These are phyloP conservation scores for Boletales sp. DNA, from an alignment of 768 basidiomycete genomes.

Conservation along the genomic window DNA sequence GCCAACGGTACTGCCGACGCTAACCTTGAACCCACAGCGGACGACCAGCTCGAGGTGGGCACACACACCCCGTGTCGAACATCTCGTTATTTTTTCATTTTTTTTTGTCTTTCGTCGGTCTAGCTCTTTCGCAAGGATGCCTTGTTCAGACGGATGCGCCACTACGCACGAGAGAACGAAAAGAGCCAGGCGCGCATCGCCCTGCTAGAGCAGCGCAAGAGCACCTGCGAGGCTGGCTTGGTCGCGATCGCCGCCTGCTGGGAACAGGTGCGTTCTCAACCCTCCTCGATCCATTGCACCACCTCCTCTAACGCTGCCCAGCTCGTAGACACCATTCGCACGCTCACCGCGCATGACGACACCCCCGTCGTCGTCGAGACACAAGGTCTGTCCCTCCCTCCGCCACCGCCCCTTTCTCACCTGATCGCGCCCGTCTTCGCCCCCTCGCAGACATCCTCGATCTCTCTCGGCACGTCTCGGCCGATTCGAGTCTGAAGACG, in stretches of 20 bases:
- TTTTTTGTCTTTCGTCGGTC: conserved; percentile 8
- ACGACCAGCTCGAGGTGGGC: conserved; percentile 64
- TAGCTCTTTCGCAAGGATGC: conserved; percentile 87
- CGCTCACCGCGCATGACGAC: conserved; percentile 52
- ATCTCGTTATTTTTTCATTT: conserved; percentile 10
- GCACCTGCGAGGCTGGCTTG: conserved; percentile 65
- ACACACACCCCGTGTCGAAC: conserved; percentile 18
- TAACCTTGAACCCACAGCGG: conserved; percentile 45
- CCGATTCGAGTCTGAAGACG: conserved; percentile 31
- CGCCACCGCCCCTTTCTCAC: background rate
- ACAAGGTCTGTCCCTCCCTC: conserved; percentile 32
- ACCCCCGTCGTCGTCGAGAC: conserved; percentile 40
- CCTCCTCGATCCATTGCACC: background rate
- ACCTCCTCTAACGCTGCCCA: conserved; percentile 24
- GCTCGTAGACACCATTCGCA: conserved; percentile 65
- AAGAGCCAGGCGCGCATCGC: conserved; percentile 57
- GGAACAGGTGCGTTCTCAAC: conserved; percentile 57
- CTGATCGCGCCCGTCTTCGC: too few relatives aligned
- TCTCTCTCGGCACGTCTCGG: conserved; percentile 30
- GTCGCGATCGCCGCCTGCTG: conserved; percentile 77
- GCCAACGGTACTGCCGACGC: conserved; percentile 38
- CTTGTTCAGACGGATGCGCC: conserved; percentile 78
- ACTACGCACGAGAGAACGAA: conserved; percentile 74
- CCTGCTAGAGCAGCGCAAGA: conserved; percentile 63
- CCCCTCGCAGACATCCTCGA: conserved; percentile 27